A percentile compares a stretch with the other conserved stretches of the same genome.
phyloP scores from a whole-genome alignment of 2,329 filamentous ascomycete genomes.

The Hypoxylon sp. region DNA sequence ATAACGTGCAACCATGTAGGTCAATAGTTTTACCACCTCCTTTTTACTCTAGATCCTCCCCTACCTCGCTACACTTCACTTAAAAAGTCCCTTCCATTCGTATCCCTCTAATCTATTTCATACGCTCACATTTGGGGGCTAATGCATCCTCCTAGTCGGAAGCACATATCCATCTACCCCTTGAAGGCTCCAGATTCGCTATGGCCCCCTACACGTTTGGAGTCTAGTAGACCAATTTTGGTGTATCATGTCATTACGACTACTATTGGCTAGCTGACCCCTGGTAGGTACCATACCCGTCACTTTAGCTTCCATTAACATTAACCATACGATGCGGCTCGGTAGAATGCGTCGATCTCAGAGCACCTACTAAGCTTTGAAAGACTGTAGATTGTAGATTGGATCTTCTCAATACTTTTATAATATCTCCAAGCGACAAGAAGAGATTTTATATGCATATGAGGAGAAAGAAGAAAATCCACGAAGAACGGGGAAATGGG shows the following conservation, averaged over 20 bases:
- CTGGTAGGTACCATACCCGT: constrained; percentile 5
- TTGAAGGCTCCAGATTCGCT: constrained; percentile 25
- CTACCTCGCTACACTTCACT: constrained; percentile 5
- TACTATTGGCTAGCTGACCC: constrained; percentile 12
- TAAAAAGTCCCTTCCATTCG: constrained; percentile 11
- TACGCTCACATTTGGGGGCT: constrained; percentile 28
- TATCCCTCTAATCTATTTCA: constrained; percentile 24
- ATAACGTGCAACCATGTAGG: not conserved
- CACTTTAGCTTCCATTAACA: constrained; percentile 12
- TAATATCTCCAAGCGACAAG: not conserved
- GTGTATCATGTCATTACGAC: constrained; percentile 13
- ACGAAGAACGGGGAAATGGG: not conserved
- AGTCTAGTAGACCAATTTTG: constrained; percentile 20
- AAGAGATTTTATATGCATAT: not conserved
- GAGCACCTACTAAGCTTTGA: not conserved
- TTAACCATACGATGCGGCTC: constrained; percentile 8
- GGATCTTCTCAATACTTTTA: not conserved
- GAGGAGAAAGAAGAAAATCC: not conserved
- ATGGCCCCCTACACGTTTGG: constrained; percentile 26
- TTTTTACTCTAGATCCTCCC: constrained; percentile 4
- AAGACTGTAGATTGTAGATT: not conserved
- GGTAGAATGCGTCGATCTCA: constrained; percentile 16
- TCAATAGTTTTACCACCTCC: constrained; percentile 10
- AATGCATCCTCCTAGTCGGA: constrained; percentile 35
- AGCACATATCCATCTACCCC: constrained; percentile 27